A percentile compares a stretch with the other conserved stretches of the same genome.
These are phyloP conservation scores for Auricularia heimuer DNA, from an alignment of 768 basidiomycete genomes.

Conservation along the genomic window DNA sequence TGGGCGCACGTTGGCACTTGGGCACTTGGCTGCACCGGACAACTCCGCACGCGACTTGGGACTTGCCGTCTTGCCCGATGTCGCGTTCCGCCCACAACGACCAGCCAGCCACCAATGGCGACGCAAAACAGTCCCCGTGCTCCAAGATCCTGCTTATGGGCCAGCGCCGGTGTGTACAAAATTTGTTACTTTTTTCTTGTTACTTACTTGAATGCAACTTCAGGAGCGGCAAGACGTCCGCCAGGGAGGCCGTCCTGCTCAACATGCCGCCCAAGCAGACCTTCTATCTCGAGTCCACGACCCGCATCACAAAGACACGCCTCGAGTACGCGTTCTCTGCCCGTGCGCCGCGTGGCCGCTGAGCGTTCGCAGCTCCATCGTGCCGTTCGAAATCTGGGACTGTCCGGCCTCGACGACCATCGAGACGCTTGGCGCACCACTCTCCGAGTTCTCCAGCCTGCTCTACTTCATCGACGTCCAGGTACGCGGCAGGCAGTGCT, in stretches of 20 bases:
- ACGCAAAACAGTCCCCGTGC: neutral
- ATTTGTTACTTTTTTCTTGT: neutral
- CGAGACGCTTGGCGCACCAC: slow-evolving; percentile 63
- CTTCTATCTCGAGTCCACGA: slow-evolving; percentile 83
- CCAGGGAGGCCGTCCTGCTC: slow-evolving; percentile 87
- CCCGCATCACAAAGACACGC: slow-evolving; percentile 58
- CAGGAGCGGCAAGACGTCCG: slow-evolving; percentile 89
- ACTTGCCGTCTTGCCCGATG: neutral
- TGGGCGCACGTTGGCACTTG: too few species aligned
- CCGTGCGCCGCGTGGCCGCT: neutral
- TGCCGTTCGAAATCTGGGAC: slow-evolving; percentile 93
- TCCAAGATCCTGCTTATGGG: slow-evolving; percentile 62
- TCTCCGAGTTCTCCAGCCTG: slow-evolving; percentile 73
- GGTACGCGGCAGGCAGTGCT: slow-evolving; percentile 33
- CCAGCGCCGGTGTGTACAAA: slow-evolving; percentile 45
- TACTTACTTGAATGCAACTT: slow-evolving; percentile 5
- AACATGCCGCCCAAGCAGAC: slow-evolving; percentile 72
- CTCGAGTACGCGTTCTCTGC: slow-evolving; percentile 58
- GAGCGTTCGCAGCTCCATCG: slow-evolving; percentile 55
- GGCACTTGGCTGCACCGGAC: neutral
- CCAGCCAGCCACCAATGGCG: neutral
- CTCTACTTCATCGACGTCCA: slow-evolving; percentile 95
- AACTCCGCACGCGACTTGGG: neutral
- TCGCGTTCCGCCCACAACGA: neutral
- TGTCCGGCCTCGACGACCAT: slow-evolving; percentile 80